Conservation (phyloP, 305 asterid species). For the Fraxinus angustifolia region DNA sequence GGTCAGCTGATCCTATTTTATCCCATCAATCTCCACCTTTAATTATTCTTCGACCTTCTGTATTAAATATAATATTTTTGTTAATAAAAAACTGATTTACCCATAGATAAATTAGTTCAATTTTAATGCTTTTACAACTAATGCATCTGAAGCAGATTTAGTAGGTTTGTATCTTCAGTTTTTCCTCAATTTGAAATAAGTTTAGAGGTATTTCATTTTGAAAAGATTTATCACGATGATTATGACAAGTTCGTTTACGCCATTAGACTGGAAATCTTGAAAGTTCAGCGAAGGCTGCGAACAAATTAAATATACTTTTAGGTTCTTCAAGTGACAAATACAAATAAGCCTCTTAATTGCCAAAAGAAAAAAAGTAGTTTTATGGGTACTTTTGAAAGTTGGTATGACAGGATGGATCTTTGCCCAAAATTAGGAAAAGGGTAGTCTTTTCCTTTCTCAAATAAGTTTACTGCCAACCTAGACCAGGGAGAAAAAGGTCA, state of each 20-base stretch:
- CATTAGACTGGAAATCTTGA: neutral
- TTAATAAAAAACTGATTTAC: neutral
- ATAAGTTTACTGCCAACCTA: neutral
- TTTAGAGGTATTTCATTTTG: neutral
- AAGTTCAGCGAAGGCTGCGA: neutral
- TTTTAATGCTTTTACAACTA: neutral
- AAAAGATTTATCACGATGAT: neutral
- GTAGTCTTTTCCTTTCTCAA: neutral
- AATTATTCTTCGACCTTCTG: neutral
- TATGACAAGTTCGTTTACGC: neutral
- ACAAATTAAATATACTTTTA: neutral
- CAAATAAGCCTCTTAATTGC: neutral
- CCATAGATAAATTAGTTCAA: neutral
- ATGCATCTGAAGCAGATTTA: neutral
- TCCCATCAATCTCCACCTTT: neutral
- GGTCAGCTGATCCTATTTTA: neutral
- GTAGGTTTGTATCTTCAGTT: neutral
- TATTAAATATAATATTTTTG: neutral
- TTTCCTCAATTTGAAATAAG: neutral
- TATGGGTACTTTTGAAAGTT: neutral
- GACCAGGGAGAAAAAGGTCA: slow-evolving; percentile 10
- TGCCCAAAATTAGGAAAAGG: neutral
- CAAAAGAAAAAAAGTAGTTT: neutral
- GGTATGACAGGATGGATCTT: neutral
- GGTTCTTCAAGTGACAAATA: neutral